Evolutionary conservation across 2,329 filamentous ascomycete genomes (phyloP).

Genomic region (Fonsecaea pedrosoi): DNA sequence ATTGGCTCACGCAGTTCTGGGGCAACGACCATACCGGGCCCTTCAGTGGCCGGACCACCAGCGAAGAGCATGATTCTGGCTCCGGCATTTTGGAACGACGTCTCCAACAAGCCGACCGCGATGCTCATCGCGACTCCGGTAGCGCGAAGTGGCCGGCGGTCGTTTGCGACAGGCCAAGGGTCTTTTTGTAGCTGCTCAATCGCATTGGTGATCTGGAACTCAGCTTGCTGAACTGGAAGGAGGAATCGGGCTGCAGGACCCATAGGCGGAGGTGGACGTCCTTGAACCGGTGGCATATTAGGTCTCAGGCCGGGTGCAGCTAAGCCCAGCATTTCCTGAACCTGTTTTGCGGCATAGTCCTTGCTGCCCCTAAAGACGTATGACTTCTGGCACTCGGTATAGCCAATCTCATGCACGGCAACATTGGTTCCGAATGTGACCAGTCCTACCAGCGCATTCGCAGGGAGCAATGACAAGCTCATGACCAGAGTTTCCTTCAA

Average conservation of each 20-base stretch:
- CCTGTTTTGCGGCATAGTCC: slow-evolving; percentile 96
- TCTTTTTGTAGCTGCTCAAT: slow-evolving; percentile 95
- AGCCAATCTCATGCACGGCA: slow-evolving; percentile 93
- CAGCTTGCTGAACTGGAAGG: slow-evolving; percentile 90
- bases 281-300: slow-evolving; percentile 72
- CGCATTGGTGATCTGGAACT: slow-evolving; percentile 96
- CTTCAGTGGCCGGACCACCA: slow-evolving; percentile 92
- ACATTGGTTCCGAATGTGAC: slow-evolving; percentile 88
- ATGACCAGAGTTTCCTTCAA: slow-evolving; percentile 71
- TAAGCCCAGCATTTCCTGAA: slow-evolving; percentile 98
- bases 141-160: slow-evolving; percentile 87
- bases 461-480: slow-evolving; percentile 68
- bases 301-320: slow-evolving; percentile 75
- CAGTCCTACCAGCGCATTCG: slow-evolving; percentile 68
- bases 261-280: slow-evolving; percentile 74
- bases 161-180: slow-evolving; percentile 94
- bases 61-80: slow-evolving; percentile 97
- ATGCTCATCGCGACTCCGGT: slow-evolving; percentile 97
- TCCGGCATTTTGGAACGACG: slow-evolving; percentile 93
- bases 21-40: slow-evolving; percentile 94
- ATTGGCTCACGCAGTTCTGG: slow-evolving; percentile 96
- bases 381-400: slow-evolving; percentile 96
- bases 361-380: slow-evolving; percentile 98
- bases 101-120: slow-evolving; percentile 88
- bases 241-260: slow-evolving; percentile 89